Conservation (phyloP, 345 rosid species). For the Populus nigra region DNA sequence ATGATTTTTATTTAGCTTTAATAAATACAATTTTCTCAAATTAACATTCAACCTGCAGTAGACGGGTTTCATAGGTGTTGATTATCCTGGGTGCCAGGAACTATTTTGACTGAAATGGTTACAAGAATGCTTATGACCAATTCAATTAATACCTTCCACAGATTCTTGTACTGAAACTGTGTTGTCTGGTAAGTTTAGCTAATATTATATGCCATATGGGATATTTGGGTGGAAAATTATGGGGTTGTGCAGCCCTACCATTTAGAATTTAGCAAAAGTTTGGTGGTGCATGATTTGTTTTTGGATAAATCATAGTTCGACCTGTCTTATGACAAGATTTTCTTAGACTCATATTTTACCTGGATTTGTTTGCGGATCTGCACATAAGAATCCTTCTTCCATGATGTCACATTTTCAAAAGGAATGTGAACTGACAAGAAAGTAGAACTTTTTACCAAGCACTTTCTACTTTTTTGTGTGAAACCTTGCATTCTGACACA, state of each 20-base stretch:
- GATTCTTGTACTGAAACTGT: background rate
- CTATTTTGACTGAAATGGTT: background rate
- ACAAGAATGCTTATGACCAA: background rate
- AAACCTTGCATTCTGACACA: background rate
- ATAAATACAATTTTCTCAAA: background rate
- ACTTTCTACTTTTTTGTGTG: background rate
- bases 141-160: background rate
- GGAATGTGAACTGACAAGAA: background rate
- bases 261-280: background rate
- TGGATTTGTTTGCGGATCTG: background rate
- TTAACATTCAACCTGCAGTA: background rate
- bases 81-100: background rate
- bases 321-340: background rate
- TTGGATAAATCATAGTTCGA: background rate
- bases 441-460: background rate
- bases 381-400: background rate
- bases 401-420: background rate
- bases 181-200: background rate
- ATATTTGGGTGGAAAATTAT: background rate
- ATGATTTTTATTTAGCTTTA: background rate
- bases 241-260: background rate
- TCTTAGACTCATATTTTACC: background rate
- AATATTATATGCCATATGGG: background rate
- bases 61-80: background rate
- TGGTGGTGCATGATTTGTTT: background rate